These are phyloP conservation scores for Guyanaporus albipodus DNA, from an alignment of 768 basidiomycete species.

Conservation along the genomic window DNA sequence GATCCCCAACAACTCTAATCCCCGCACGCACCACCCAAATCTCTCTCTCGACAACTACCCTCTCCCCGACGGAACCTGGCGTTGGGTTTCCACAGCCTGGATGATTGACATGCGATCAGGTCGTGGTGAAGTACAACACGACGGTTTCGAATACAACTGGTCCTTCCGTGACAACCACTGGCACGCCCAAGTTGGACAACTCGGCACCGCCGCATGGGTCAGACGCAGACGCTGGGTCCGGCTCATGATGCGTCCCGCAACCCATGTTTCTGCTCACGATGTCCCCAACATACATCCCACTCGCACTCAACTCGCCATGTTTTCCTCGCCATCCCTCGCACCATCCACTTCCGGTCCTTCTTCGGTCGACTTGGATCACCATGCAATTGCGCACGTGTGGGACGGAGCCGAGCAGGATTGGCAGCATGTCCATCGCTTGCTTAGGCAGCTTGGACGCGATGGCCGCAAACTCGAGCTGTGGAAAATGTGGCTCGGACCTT, in stretches of 20 bases:
- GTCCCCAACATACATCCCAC: too few species aligned
- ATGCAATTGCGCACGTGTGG: constrained; percentile 51
- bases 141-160: constrained; percentile 88
- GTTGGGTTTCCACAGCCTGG: constrained; percentile 76
- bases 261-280: constrained; percentile 4
- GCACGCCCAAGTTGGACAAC: constrained; percentile 55
- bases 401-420: constrained; percentile 55
- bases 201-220: constrained; percentile 70
- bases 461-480: constrained; percentile 76
- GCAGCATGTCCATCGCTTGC: constrained; percentile 48
- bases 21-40: constrained; percentile 47
- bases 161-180: constrained; percentile 63
- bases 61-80: constrained; percentile 77
- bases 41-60: constrained; percentile 62
- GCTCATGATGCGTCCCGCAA: constrained; percentile 72
- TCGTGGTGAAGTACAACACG: constrained; percentile 69
- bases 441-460: constrained; percentile 56
- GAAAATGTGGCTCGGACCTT: constrained; percentile 60
- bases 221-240: constrained; percentile 79
- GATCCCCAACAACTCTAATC: constrained; percentile 39
- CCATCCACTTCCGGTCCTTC: constrained; percentile 19
- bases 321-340: constrained; percentile 12
- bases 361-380: constrained; percentile 10
- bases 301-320: neutral
- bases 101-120: constrained; percentile 87